Evolutionary conservation across 2,329 filamentous ascomycete species (phyloP).

Genomic region (Davidsoniella eucalypti): DNA sequence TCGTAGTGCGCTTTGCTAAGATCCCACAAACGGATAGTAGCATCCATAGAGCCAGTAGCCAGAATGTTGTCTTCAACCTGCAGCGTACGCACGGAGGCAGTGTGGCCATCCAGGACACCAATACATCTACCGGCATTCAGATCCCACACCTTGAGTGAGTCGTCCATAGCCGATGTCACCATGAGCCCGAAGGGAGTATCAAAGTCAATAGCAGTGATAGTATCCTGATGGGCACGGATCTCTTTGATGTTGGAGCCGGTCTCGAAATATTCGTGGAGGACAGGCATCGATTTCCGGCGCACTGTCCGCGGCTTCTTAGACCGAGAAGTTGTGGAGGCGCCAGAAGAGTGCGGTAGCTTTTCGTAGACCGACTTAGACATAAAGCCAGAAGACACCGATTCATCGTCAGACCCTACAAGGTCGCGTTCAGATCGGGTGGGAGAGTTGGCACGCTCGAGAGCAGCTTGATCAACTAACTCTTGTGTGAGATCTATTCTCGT

Average conservation of each 20-base stretch:
- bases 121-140: slow-evolving; percentile 85
- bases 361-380: slow-evolving; percentile 98
- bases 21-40: slow-evolving; percentile 82
- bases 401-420: slow-evolving; percentile 32
- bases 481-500: slow-evolving; percentile 45
- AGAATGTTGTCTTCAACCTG: slow-evolving; percentile 94
- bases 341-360: slow-evolving; percentile 50
- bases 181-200: slow-evolving; percentile 94
- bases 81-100: slow-evolving; percentile 78
- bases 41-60: slow-evolving; percentile 86
- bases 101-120: slow-evolving; percentile 80
- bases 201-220: slow-evolving; percentile 82
- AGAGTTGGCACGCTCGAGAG: slow-evolving; percentile 35
- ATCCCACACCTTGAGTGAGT: slow-evolving; percentile 92
- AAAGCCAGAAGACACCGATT: slow-evolving; percentile 34
- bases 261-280: slow-evolving; percentile 88
- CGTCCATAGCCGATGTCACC: slow-evolving; percentile 82
- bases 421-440: slow-evolving; percentile 38
- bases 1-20: slow-evolving; percentile 76
- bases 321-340: slow-evolving; percentile 32
- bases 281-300: slow-evolving; percentile 73
- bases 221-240: slow-evolving; percentile 74
- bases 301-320: slow-evolving; percentile 37
- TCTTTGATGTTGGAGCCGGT: slow-evolving; percentile 79
- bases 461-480: slow-evolving; percentile 40